These are phyloP conservation scores for Phytopythium boreale DNA, from an alignment of 352 stramenopile genomes.

Conservation along the genomic window DNA sequence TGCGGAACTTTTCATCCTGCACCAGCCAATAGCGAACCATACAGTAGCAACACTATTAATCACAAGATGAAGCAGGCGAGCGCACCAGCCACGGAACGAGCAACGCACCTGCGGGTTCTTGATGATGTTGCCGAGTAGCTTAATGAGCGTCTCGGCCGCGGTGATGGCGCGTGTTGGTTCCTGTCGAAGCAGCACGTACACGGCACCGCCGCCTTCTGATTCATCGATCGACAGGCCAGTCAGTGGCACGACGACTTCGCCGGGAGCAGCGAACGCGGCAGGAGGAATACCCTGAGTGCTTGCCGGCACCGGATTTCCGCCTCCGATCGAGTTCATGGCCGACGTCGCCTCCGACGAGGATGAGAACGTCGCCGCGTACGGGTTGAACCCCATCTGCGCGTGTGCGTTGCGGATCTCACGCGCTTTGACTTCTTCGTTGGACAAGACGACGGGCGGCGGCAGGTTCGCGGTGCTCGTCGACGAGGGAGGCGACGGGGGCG, in stretches of 20 bases:
- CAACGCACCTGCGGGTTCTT: slow-evolving; percentile 49
- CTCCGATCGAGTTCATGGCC: slow-evolving; percentile 53
- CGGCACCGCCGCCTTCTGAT: slow-evolving; percentile 21
- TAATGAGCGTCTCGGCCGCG: slow-evolving; percentile 61
- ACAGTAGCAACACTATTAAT: background rate
- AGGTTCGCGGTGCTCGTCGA: slow-evolving; percentile 5
- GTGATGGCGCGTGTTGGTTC: slow-evolving; percentile 43
- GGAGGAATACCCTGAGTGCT: background rate
- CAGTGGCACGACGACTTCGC: background rate
- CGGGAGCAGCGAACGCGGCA: slow-evolving; percentile 16
- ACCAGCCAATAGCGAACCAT: background rate
- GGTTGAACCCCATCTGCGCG: slow-evolving; percentile 67
- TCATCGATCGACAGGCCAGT: slow-evolving; percentile 4
- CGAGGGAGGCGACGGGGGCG: slow-evolving; percentile 8
- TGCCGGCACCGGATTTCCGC: background rate
- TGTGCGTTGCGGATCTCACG: slow-evolving; percentile 55
- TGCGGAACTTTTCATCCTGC: slow-evolving; percentile 73
- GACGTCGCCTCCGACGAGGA: slow-evolving; percentile 54
- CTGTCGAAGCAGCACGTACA: slow-evolving; percentile 66
- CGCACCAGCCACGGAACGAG: no score
- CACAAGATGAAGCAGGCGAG: background rate
- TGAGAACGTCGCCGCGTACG: slow-evolving; percentile 63
- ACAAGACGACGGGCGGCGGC: slow-evolving; percentile 29
- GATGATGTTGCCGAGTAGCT: slow-evolving; percentile 66
- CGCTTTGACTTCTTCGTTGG: slow-evolving; percentile 62